Evolutionary conservation across 768 basidiomycete genomes (phyloP).

Genomic region (Russula foetens): DNA sequence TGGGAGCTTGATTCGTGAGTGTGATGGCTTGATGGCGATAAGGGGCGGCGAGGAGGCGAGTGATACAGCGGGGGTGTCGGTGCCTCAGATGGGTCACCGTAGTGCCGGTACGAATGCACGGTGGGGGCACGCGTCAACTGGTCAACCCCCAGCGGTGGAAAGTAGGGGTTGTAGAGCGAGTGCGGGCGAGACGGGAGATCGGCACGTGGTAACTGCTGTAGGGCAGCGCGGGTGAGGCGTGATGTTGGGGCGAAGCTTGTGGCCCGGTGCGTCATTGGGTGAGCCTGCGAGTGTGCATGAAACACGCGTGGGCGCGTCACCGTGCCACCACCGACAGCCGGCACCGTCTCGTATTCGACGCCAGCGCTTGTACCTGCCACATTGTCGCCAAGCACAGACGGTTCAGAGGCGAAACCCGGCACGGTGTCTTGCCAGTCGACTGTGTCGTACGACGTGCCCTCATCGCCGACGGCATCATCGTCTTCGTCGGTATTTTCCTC

Average conservation of each 20-base stretch:
- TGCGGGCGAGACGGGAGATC: slow-evolving; percentile 10
- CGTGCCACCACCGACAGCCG: slow-evolving; percentile 86
- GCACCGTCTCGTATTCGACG: slow-evolving; percentile 77
- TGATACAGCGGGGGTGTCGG: slow-evolving; percentile 24
- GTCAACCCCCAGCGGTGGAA: background rate
- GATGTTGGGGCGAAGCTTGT: slow-evolving; percentile 14
- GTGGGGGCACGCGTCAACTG: background rate
- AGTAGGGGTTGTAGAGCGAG: slow-evolving; percentile 14
- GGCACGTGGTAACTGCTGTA: background rate
- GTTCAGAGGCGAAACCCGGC: slow-evolving; percentile 37
- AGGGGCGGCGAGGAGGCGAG: slow-evolving; percentile 29
- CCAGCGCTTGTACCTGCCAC: slow-evolving; percentile 34
- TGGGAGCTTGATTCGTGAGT: slow-evolving; percentile 44
- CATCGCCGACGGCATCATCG: slow-evolving; percentile 32
- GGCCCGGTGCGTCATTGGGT: slow-evolving; percentile 33
- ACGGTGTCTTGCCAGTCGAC: slow-evolving; percentile 63
- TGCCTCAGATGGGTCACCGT: slow-evolving; percentile 20
- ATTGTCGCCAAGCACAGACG: slow-evolving; percentile 31
- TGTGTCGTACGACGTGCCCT: slow-evolving; percentile 39
- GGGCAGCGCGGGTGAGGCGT: slow-evolving; percentile 7
- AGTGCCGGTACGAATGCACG: slow-evolving; percentile 15
- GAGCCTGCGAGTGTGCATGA: slow-evolving; percentile 77
- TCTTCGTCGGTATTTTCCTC: slow-evolving; percentile 50
- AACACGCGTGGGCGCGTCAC: slow-evolving; percentile 79
- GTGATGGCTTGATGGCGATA: slow-evolving; percentile 44